These are phyloP conservation scores for Neopestalotiopsis clavispora DNA, from an alignment of 2,329 filamentous ascomycete species.

Conservation along the genomic window DNA sequence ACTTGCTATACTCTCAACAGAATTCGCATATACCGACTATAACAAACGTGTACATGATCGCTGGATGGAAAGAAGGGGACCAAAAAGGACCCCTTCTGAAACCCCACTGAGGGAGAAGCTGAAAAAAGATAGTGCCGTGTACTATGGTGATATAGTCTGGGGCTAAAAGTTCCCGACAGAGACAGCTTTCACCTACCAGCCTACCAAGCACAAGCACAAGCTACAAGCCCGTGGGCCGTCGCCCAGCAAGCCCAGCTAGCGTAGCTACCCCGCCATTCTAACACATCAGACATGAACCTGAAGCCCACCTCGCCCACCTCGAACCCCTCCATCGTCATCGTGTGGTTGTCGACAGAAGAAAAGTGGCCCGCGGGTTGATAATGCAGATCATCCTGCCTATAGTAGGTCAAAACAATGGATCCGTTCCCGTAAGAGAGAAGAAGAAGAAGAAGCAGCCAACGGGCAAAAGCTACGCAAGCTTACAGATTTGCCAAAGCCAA, in stretches of 20 bases:
- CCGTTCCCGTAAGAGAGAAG: background rate
- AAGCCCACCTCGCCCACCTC: background rate
- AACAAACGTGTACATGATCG: too few species aligned
- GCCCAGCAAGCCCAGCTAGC: background rate
- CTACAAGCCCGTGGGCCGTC: background rate
- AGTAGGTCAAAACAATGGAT: too few species aligned
- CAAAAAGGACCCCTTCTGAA: too few species aligned
- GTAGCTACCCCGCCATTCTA: constrained; percentile 13
- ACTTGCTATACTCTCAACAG: too few species aligned
- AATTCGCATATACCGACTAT: too few species aligned
- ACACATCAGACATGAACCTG: background rate
- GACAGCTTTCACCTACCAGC: too few species aligned
- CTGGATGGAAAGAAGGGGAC: too few species aligned
- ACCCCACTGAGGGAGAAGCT: too few species aligned
- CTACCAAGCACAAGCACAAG: background rate
- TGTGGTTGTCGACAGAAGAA: background rate
- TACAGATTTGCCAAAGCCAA: background rate
- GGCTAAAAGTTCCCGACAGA: too few species aligned
- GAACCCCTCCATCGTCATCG: constrained; percentile 13
- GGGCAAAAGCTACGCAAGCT: background rate
- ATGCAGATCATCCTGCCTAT: constrained; percentile 2
- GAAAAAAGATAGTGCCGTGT: too few species aligned
- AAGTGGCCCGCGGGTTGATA: background rate
- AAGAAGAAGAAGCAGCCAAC: background rate
- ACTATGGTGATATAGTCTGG: too few species aligned